Evolutionary conservation across 2,329 filamentous ascomycete species (phyloP).

Genomic region (Xylariaceae sp.): DNA sequence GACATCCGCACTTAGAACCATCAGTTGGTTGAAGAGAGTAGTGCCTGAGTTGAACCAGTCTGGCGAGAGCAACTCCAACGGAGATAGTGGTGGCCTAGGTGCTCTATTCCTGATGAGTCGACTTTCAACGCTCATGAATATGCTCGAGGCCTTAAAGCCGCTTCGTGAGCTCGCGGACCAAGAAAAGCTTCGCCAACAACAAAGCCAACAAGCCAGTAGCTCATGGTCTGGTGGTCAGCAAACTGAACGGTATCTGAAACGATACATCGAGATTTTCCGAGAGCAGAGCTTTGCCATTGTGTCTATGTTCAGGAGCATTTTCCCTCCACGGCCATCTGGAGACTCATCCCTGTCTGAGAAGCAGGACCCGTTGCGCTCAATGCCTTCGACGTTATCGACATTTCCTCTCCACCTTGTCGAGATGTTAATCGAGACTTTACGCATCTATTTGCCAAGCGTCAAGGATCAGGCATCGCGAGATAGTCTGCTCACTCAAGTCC

Average conservation of each 20-base stretch:
- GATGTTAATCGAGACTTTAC: slow-evolving; percentile 71
- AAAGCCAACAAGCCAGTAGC: slow-evolving; percentile 35
- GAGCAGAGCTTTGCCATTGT: slow-evolving; percentile 96
- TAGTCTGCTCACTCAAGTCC: slow-evolving; percentile 82
- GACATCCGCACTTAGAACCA: slow-evolving; percentile 81
- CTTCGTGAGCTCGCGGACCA: slow-evolving; percentile 85
- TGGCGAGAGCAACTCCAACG: slow-evolving; percentile 18
- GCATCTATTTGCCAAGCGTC: slow-evolving; percentile 73
- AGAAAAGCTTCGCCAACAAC: slow-evolving; percentile 53
- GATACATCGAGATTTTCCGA: slow-evolving; percentile 94
- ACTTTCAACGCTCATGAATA: slow-evolving; percentile 70
- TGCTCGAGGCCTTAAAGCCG: slow-evolving; percentile 77
- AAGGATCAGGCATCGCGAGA: slow-evolving; percentile 75
- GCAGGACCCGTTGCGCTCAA: slow-evolving; percentile 46
- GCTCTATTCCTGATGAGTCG: slow-evolving; percentile 84
- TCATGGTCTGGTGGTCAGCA: slow-evolving; percentile 73
- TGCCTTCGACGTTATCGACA: slow-evolving; percentile 73
- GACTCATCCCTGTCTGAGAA: slow-evolving; percentile 18
- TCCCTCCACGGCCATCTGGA: slow-evolving; percentile 44
- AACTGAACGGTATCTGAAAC: slow-evolving; percentile 87
- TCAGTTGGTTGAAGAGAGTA: slow-evolving; percentile 84
- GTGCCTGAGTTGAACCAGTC: slow-evolving; percentile 66
- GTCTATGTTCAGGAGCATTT: slow-evolving; percentile 89
- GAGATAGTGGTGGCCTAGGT: slow-evolving; percentile 65
- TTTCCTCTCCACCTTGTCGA: slow-evolving; percentile 81